A percentile compares a stretch with the other conserved stretches of the same genome.
Conservation (phyloP, 306 rosid species). For the Trichosanthes truncata region DNA sequence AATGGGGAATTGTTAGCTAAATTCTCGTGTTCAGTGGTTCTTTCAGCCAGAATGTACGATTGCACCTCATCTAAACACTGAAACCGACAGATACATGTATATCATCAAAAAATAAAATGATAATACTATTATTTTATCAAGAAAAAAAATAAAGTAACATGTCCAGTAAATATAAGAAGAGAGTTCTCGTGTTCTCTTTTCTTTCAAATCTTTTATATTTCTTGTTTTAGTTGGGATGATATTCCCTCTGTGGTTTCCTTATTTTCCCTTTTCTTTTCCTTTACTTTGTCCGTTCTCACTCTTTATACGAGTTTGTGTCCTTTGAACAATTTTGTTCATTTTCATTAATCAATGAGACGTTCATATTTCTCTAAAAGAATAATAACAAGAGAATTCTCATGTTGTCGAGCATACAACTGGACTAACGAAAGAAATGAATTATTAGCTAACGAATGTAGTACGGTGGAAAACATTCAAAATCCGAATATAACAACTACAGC, state of each 20-base stretch:
- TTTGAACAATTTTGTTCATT: background rate
- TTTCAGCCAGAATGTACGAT: conserved; percentile 67
- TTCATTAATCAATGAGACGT: background rate
- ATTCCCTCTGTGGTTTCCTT: background rate
- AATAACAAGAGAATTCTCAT: background rate
- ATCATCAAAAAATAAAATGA: conserved; percentile 1
- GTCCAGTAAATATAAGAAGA: background rate
- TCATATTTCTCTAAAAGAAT: background rate
- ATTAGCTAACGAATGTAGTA: background rate
- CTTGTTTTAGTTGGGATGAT: background rate
- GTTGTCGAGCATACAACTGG: background rate
- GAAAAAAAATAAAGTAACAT: background rate
- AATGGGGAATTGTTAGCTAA: conserved; percentile 34
- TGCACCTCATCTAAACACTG: conserved; percentile 86
- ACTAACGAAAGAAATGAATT: background rate
- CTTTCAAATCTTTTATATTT: background rate
- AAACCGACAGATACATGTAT: conserved; percentile 22
- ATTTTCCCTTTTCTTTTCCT: background rate
- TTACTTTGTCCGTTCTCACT: background rate
- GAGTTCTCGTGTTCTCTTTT: background rate
- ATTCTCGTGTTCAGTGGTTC: conserved; percentile 33
- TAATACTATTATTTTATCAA: background rate
- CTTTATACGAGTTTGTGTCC: background rate
- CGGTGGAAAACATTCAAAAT: background rate
- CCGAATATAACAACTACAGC: background rate